Conservation (phyloP, 2,329 filamentous ascomycete species). For the Parafenestella ontariensis region DNA sequence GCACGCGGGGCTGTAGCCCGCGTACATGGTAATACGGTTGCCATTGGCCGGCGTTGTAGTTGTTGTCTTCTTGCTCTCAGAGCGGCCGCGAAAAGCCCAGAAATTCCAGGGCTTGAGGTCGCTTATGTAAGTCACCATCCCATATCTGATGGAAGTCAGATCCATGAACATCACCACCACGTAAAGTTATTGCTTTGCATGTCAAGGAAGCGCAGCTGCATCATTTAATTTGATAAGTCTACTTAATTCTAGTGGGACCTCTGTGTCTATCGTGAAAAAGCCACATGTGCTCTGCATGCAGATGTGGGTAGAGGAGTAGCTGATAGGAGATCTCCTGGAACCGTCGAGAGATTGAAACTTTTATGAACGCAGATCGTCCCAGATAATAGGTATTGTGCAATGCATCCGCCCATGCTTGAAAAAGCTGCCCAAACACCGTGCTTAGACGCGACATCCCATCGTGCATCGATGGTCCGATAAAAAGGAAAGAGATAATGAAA, state of each 20-base stretch:
- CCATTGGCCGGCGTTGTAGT: constrained; percentile 56
- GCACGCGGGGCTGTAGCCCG: constrained; percentile 60
- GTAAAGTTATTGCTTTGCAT: neutral
- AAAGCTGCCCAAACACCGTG: constrained; percentile 44
- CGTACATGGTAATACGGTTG: constrained; percentile 61
- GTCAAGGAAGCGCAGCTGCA: neutral
- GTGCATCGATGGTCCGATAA: constrained; percentile 7
- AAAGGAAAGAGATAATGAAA: constrained; percentile 9
- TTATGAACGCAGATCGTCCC: constrained; percentile 28
- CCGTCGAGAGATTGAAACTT: constrained; percentile 25
- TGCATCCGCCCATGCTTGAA: constrained; percentile 35
- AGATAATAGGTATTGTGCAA: constrained; percentile 18
- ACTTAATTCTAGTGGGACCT: neutral
- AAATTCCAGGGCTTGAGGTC: constrained; percentile 34
- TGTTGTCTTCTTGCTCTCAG: too few relatives aligned
- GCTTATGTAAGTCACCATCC: constrained; percentile 31
- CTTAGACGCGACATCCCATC: constrained; percentile 27
- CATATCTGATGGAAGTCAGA: neutral
- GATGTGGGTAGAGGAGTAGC: neutral
- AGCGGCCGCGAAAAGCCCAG: too few relatives aligned
- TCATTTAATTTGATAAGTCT: neutral
- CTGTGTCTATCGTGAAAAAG: neutral
- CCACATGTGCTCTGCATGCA: neutral
- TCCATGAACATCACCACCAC: neutral
- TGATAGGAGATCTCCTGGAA: constrained; percentile 2